Percentiles rank a stretch among this genome's conserved stretches.
phyloP scores from a whole-genome alignment of 1,284 basidiomycete genomes.

The Fistulinella cinereoalba region DNA sequence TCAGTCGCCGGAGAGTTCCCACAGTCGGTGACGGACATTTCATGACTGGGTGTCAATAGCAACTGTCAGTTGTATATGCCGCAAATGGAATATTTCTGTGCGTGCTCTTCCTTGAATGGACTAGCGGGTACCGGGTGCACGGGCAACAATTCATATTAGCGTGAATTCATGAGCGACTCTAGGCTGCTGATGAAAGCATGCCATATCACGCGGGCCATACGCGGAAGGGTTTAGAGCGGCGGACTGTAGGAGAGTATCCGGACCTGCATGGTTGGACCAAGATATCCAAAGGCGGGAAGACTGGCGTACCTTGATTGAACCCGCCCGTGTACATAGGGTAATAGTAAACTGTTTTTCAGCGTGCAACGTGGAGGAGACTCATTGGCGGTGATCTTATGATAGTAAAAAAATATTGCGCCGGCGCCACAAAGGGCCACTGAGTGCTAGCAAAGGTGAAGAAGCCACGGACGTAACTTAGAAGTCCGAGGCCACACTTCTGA shows the following conservation, averaged over 20 bases:
- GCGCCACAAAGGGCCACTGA: slow-evolving; percentile 31
- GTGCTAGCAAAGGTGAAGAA: slow-evolving; percentile 26
- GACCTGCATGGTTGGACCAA: slow-evolving; percentile 11
- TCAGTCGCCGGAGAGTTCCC: slow-evolving; percentile 23
- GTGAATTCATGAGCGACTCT: slow-evolving; percentile 13
- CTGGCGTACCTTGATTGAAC: slow-evolving; percentile 18
- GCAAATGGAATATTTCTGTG: slow-evolving; percentile 6
- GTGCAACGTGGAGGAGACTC: slow-evolving; percentile 10
- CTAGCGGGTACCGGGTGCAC: slow-evolving; percentile 11
- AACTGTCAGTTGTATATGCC: slow-evolving; percentile 7
- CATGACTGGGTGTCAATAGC: slow-evolving; percentile 2
- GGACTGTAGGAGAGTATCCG: slow-evolving; percentile 22
- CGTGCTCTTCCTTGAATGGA: slow-evolving; percentile 9
- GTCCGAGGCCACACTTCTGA: slow-evolving; percentile 34
- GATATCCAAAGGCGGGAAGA: slow-evolving; percentile 24
- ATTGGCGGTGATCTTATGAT: slow-evolving; percentile 25
- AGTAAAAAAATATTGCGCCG: slow-evolving; percentile 17
- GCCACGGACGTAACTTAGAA: slow-evolving; percentile 34
- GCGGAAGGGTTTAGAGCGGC: slow-evolving; percentile 23
- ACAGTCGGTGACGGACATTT: slow-evolving; percentile 15
- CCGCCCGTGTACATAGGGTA: slow-evolving; percentile 20
- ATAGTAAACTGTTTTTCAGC: slow-evolving; percentile 14
- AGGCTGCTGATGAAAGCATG: slow-evolving; percentile 13
- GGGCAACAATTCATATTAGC: slow-evolving; percentile 13
- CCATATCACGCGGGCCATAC: slow-evolving; percentile 21